These are phyloP conservation scores for Aquanectria penicillioides DNA, from an alignment of 2,329 filamentous ascomycete species.

Conservation along the genomic window DNA sequence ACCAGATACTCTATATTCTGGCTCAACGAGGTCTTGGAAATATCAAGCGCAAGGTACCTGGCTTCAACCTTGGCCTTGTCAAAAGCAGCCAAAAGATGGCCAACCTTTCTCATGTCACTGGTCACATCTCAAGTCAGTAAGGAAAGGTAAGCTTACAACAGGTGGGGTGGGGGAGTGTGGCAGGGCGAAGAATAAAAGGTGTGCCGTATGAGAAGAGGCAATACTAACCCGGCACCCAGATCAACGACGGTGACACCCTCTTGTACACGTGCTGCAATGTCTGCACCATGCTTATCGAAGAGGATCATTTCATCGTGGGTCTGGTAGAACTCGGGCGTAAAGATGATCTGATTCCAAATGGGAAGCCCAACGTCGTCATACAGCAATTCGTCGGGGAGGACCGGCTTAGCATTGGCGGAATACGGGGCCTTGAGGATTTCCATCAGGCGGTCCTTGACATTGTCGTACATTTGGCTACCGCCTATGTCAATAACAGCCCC, in stretches of 20 bases:
- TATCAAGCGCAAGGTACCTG: conserved; percentile 53
- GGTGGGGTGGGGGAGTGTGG: conserved; percentile 19
- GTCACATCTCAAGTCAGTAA: conserved; percentile 23
- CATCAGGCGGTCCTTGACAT: conserved; percentile 42
- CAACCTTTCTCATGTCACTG: conserved; percentile 54
- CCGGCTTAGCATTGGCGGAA: conserved; percentile 38
- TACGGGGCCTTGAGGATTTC: conserved; percentile 38
- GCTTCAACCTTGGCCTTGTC: conserved; percentile 42
- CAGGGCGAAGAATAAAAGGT: neutral
- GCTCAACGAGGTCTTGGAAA: conserved; percentile 49
- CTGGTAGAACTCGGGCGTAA: conserved; percentile 52
- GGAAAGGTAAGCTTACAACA: conserved; percentile 29
- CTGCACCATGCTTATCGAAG: conserved; percentile 47
- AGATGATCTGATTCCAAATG: conserved; percentile 55
- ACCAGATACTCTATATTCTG: conserved; percentile 48
- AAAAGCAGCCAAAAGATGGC: conserved; percentile 49
- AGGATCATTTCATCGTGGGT: conserved; percentile 52
- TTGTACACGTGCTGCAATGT: conserved; percentile 45
- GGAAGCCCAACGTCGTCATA: conserved; percentile 51
- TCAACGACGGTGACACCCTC: conserved; percentile 50
- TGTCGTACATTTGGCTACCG: conserved; percentile 45
- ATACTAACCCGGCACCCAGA: conserved; percentile 54
- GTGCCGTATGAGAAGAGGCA: conserved; percentile 12
- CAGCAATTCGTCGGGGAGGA: conserved; percentile 52
- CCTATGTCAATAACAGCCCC: conserved; percentile 52